Evolutionary conservation across 2,329 filamentous ascomycete species (phyloP).

Genomic region (Neophaeococcomyces aloes): DNA sequence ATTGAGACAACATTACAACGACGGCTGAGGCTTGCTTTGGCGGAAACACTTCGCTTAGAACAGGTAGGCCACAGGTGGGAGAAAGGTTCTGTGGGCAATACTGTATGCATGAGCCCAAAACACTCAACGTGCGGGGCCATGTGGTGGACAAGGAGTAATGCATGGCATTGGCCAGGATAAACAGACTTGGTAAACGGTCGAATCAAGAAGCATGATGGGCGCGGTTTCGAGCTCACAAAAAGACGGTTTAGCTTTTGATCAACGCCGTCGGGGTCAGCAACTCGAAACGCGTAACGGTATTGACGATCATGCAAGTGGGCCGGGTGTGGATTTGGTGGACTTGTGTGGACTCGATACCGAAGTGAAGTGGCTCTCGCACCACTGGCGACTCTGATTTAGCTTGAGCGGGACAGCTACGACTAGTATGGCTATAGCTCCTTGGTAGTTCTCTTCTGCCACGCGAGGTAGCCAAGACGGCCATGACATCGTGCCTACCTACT

Average conservation of each 20-base stretch:
- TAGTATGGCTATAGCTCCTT: neutral
- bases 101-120: neutral
- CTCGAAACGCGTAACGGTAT: neutral
- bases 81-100: too few relatives aligned
- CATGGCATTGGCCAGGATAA: neutral
- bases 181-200: neutral
- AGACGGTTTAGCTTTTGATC: neutral
- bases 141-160: neutral
- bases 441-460: neutral
- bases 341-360: too few relatives aligned
- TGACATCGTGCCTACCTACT: neutral
- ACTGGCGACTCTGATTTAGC: too few relatives aligned
- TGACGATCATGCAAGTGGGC: conserved; percentile 1
- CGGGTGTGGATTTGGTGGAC: too few relatives aligned
- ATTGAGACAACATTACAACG: neutral
- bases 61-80: neutral
- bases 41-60: neutral
- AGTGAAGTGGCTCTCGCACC: too few relatives aligned
- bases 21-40: too few relatives aligned
- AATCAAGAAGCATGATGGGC: neutral
- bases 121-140: neutral
- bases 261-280: neutral
- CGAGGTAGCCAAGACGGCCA: neutral
- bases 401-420: too few relatives aligned
- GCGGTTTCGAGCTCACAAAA: neutral